Evolutionary conservation across 495 filamentous ascomycete species (phyloP).

Genomic region (Tetracladium setigerum): DNA sequence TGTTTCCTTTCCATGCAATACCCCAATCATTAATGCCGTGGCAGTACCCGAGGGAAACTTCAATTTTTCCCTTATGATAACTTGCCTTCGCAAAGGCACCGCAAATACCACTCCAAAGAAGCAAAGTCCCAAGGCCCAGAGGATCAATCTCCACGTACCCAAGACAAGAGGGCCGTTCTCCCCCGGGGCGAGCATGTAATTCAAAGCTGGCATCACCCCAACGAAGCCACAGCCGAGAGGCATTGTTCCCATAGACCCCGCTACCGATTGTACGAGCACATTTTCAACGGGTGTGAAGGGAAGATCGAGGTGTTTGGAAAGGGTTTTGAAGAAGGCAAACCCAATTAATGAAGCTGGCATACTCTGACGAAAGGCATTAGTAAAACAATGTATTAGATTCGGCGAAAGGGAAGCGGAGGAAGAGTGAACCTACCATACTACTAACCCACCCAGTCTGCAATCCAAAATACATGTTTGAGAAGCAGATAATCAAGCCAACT

Average conservation of each 20-base stretch:
- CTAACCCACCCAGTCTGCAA: constrained; percentile 89
- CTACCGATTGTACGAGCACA: constrained; percentile 94
- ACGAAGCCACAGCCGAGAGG: constrained; percentile 94
- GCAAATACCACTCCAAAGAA: constrained; percentile 97
- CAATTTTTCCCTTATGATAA: constrained; percentile 84
- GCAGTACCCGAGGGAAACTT: constrained; percentile 94
- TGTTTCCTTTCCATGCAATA: constrained; percentile 58
- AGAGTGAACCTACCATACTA: constrained; percentile 32
- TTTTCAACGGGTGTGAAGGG: constrained; percentile 96
- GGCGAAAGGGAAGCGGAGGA: too few relatives aligned
- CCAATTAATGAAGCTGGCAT: constrained; percentile 95
- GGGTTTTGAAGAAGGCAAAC: constrained; percentile 87
- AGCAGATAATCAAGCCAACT: constrained; percentile 85
- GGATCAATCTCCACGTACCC: constrained; percentile 63
- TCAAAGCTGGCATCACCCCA: constrained; percentile 82
- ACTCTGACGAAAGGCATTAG: background rate
- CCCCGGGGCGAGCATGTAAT: constrained; percentile 67
- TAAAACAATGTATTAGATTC: background rate
- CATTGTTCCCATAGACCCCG: constrained; percentile 93
- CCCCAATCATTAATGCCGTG: constrained; percentile 85
- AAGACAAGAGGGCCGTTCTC: constrained; percentile 73
- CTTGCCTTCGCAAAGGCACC: constrained; percentile 76
- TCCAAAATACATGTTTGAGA: constrained; percentile 97
- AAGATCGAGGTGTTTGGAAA: constrained; percentile 59
- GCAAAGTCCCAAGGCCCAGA: constrained; percentile 88